Evolutionary conservation across 2,329 filamentous ascomycete species (phyloP), one percentile per base, ranked within the genome.

Genomic region (Botrytis squamosa): DNA sequence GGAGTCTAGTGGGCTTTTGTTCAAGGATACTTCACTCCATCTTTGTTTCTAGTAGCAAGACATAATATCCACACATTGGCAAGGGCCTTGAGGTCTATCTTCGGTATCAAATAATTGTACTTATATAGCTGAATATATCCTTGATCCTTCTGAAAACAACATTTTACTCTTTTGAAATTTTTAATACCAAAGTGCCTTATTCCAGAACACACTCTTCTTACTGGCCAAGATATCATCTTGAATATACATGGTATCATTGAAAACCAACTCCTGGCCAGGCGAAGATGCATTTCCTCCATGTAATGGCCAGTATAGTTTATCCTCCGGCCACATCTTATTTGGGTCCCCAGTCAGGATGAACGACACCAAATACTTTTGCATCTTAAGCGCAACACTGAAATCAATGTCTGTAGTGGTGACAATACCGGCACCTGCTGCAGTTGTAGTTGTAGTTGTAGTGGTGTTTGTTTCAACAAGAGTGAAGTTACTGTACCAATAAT

Each of bases 321-420:
- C 49, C 10, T 69, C 49, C n/a, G n/a, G n/a, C 49, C 66, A 69
- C 49, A 57, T 33, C 12, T n/a, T 57, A 20, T 69, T 69, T 14
- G 49, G 82, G 71, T 81, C 73, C 3, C 82, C 82, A 1, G 74
- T 79, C 8, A 75, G 44, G 36, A 80, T 80, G 38, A 83, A 84
- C 29, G 77, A 77, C 9, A 82, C 76, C n/a, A 83, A 78, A 73
- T 83, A 83, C 55, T 82, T 81, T 74, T 84, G 82, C 74, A 83
- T 80, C 77, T 67, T 79, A 67, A 79, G 75, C 22, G 80, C 79
- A 57, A 80, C 74, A 16, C 75, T 77, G 8, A 78, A 75, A 71
- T 80, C 78, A 33, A 80, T 76, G 25, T 77, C 76, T 12, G 73
- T 76, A 33, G 67, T 75, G 12, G 78, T 77, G 16, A 79, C 77